phyloP scores from a whole-genome alignment of 1,284 basidiomycete species.

The Pseudozyma sp. region DNA sequence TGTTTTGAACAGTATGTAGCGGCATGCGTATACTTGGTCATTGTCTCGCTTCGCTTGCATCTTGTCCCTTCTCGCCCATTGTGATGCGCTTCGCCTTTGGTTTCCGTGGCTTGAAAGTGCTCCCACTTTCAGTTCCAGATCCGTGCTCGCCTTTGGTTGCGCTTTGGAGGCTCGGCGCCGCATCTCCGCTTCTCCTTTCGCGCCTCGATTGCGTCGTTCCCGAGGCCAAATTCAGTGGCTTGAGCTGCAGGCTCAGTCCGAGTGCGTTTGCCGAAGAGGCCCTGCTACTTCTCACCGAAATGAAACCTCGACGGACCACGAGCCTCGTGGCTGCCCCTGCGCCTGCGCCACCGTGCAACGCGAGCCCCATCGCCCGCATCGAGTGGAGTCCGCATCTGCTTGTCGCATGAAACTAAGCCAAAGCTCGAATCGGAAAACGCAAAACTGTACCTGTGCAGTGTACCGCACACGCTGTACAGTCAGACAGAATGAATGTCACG shows the following conservation, averaged over 20 bases:
- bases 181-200: neutral
- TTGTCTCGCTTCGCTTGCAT: no score
- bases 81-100: no score
- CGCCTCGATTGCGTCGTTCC: neutral
- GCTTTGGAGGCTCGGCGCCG: conserved; percentile 1
- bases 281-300: conserved; percentile 6
- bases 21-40: no score
- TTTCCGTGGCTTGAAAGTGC: neutral
- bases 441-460: no score
- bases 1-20: no score
- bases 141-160: neutral
- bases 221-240: conserved; percentile 1
- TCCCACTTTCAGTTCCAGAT: neutral
- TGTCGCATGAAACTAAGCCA: conserved; percentile 16
- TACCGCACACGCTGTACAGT: no score
- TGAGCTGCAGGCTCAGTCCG: conserved; percentile 13
- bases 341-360: conserved; percentile 8
- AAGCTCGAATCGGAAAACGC: no score
- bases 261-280: conserved; percentile 11
- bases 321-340: conserved; percentile 24
- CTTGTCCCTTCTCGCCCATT: no score
- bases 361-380: neutral
- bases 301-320: conserved; percentile 8
- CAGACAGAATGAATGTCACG: no score
- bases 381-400: neutral